Conservation (phyloP, 768 basidiomycete genomes). For the Leccinum incarnatum region DNA sequence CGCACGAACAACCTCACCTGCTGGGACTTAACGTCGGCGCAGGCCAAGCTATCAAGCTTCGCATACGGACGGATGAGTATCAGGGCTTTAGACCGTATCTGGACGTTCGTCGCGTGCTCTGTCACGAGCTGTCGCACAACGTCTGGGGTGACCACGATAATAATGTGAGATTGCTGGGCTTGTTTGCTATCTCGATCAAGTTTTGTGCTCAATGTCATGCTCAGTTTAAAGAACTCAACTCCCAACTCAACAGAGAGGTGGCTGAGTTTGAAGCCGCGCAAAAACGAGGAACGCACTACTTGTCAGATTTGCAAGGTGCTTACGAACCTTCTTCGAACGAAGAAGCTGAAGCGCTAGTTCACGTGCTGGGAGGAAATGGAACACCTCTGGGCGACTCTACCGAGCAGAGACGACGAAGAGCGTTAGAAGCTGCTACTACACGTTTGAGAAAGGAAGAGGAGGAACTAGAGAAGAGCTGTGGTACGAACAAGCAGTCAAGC, state of each 20-base stretch:
- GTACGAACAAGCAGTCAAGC: constrained; percentile 38
- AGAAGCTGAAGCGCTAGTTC: constrained; percentile 52
- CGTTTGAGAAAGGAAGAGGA: constrained; percentile 65
- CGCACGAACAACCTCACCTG: constrained; percentile 68
- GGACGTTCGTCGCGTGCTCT: constrained; percentile 64
- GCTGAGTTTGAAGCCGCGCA: constrained; percentile 59
- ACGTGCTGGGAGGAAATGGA: constrained; percentile 53
- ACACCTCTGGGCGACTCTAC: constrained; percentile 39
- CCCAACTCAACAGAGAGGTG: constrained; percentile 70
- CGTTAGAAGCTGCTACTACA: constrained; percentile 59
- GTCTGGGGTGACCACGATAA: constrained; percentile 71
- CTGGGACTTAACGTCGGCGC: constrained; percentile 66
- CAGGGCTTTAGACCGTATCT: constrained; percentile 69
- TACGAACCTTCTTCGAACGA: constrained; percentile 55
- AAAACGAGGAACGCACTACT: constrained; percentile 51
- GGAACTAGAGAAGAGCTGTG: constrained; percentile 69
- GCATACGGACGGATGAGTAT: constrained; percentile 66
- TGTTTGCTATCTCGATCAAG: background rate
- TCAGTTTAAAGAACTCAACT: constrained; percentile 74
- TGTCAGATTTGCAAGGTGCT: constrained; percentile 34
- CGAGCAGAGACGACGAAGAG: constrained; percentile 55
- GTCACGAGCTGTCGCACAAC: constrained; percentile 78
- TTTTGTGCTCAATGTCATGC: constrained; percentile 21
- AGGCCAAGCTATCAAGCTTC: constrained; percentile 64
- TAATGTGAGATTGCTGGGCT: constrained; percentile 44